Base-by-base conservation (phyloP, 257 asterid genomes). In the Buddleja alternifolia region DNA sequence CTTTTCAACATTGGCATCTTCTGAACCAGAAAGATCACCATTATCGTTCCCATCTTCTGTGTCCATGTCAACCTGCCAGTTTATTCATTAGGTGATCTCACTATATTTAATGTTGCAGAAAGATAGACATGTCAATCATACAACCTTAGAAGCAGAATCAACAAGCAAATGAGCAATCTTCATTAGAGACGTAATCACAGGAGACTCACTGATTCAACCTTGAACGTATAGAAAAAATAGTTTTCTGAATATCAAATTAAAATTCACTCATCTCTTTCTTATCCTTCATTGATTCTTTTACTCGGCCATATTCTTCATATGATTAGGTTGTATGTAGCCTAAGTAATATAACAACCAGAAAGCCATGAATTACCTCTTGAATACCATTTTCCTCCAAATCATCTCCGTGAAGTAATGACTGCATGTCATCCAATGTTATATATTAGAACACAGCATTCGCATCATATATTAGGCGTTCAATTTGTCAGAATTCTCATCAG, bases 41-140 rank as follows among this genome's bases (percentile, higher is more conserved):
- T 50, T 41, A 41, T 72, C 40, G 71, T 81, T 83, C 45, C 72
- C 87, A 70, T 93, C 99, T 73, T 86, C 99, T 62, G 83, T 87
- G 80, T 93, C 99, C 99, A 93, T 93, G 76, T 90, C 99, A 70
- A 93, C 97, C 99, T 93, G 89, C 52, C 44, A 76, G 41, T 60
- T 75, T 55, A 52, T 58, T 45, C 29, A 50, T 39, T 15, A 62
- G 59, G 60, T 56, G 8, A 57, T 66, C 39, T 34, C 29, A 57
- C 14, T 6, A 53, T 46, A 66, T 62, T 41, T 21, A 6, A 44
- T 60, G 20, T 45, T 32, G 42, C 41, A 70, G 73, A 45, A 37
- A 8, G 25, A 67, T 41, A 21, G 44, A 50, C 23, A 41, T 19
- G 15, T 62, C 21, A 44, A 21, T 41, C 8, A n/a, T 57, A 41